Conservation (phyloP, 306 rosid species). For the Dalbergia cochinchinensis region DNA sequence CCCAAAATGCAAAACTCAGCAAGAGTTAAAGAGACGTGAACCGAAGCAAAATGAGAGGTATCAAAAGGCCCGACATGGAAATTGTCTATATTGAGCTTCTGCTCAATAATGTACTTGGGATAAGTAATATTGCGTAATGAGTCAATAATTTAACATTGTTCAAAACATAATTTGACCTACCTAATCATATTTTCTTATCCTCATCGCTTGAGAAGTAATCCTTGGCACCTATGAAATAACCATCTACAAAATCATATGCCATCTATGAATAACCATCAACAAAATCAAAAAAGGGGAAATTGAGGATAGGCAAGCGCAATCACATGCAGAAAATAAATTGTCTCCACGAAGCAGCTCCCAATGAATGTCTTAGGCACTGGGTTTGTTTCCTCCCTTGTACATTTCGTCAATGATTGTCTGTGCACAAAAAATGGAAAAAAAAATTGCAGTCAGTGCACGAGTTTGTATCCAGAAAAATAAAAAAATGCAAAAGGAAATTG, state of each 20-base stretch:
- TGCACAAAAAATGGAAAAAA: not conserved
- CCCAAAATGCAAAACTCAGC: not conserved
- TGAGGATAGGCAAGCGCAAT: conserved; percentile 8
- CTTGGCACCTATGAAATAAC: not conserved
- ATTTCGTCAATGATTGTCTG: conserved; percentile 70
- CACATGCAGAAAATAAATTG: conserved; percentile 31
- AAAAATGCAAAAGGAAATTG: not conserved
- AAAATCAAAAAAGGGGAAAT: conserved; percentile 21
- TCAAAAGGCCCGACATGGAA: not conserved
- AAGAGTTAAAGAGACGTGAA: not conserved
- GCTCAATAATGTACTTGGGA: not conserved
- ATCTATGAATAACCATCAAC: conserved; percentile 29
- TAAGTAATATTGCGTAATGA: conserved; percentile 13
- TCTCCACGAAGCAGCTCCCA: conserved; percentile 11
- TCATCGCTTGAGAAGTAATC: conserved; percentile 1
- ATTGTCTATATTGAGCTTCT: not conserved
- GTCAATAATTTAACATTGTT: conserved; percentile 1
- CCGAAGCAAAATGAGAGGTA: not conserved
- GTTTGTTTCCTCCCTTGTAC: conserved; percentile 70
- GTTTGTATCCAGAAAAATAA: not conserved
- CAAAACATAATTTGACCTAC: not conserved
- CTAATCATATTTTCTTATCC: not conserved
- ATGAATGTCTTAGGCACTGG: conserved; percentile 46
- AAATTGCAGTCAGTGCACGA: conserved; percentile 22
- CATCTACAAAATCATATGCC: conserved; percentile 21